Conservation (phyloP, 306 rosid genomes). For the Lagenaria siceraria region DNA sequence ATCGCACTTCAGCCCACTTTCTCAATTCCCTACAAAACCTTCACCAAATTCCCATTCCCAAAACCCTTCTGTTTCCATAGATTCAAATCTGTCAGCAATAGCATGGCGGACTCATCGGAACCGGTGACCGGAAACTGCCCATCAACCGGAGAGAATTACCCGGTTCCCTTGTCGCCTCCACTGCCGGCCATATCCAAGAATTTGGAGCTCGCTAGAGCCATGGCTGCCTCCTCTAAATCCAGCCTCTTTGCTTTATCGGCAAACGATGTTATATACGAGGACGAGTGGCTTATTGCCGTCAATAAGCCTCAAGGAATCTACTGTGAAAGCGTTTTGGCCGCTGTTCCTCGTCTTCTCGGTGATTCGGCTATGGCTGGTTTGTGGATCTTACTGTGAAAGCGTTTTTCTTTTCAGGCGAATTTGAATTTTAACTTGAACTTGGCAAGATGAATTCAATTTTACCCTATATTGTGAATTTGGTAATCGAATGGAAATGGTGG, state of each 20-base stretch:
- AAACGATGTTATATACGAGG: slow-evolving; percentile 41
- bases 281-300: slow-evolving; percentile 55
- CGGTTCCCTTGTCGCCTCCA: slow-evolving; percentile 62
- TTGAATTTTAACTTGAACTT: background rate
- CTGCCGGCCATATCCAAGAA: slow-evolving; percentile 58
- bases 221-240: slow-evolving; percentile 59
- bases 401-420: background rate
- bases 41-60: slow-evolving; percentile 9
- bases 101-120: slow-evolving; percentile 22
- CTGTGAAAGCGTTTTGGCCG: slow-evolving; percentile 58
- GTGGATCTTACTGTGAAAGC: background rate
- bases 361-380: slow-evolving; percentile 17
- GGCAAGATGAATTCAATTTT: background rate
- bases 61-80: slow-evolving; percentile 1
- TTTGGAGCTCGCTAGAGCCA: slow-evolving; percentile 59
- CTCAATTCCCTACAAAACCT: slow-evolving; percentile 7
- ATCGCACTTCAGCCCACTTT: background rate
- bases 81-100: slow-evolving; percentile 9
- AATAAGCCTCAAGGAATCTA: slow-evolving; percentile 76
- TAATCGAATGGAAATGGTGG: background rate
- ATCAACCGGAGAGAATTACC: slow-evolving; percentile 23
- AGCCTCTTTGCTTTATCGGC: slow-evolving; percentile 31
- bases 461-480: background rate
- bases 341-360: slow-evolving; percentile 26
- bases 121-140: slow-evolving; percentile 24